phyloP scores from a whole-genome alignment of 2,329 filamentous ascomycete species.

The Hypoxylon sp. region DNA sequence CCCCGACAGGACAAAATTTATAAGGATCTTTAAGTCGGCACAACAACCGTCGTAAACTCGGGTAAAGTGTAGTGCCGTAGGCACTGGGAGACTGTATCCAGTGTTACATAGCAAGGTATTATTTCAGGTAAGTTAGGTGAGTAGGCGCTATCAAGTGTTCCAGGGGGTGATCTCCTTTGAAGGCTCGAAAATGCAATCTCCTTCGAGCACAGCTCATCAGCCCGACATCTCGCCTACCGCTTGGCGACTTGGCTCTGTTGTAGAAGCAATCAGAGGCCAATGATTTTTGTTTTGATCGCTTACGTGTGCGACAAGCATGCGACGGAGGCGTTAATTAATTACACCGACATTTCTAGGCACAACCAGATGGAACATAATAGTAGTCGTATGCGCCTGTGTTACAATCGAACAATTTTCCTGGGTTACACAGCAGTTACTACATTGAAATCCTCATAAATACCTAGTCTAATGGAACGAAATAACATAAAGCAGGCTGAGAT shows the following conservation, averaged over 20 bases:
- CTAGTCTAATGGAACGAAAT: background rate
- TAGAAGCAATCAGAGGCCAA: background rate
- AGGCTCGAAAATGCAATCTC: background rate
- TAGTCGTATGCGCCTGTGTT: background rate
- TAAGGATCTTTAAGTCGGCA: no score
- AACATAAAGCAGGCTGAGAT: background rate
- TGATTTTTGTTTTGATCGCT: background rate
- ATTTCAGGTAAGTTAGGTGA: background rate
- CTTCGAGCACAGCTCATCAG: background rate
- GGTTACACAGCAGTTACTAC: background rate
- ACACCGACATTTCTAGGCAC: background rate
- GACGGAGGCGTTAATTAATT: background rate
- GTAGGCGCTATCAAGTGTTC: background rate
- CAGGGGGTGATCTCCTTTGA: background rate
- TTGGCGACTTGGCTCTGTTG: background rate
- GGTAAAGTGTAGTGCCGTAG: no score
- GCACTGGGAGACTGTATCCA: no score
- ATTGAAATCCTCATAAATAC: background rate
- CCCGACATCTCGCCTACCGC: background rate
- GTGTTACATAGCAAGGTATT: no score
- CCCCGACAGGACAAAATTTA: no score
- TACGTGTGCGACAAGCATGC: background rate
- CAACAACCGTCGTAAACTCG: no score
- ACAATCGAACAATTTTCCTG: background rate
- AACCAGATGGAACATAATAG: background rate